These are phyloP conservation scores for Pseudoscleropodium purum DNA, from an alignment of 225 moss, liverwort and hornwort genomes.

Conservation along the genomic window DNA sequence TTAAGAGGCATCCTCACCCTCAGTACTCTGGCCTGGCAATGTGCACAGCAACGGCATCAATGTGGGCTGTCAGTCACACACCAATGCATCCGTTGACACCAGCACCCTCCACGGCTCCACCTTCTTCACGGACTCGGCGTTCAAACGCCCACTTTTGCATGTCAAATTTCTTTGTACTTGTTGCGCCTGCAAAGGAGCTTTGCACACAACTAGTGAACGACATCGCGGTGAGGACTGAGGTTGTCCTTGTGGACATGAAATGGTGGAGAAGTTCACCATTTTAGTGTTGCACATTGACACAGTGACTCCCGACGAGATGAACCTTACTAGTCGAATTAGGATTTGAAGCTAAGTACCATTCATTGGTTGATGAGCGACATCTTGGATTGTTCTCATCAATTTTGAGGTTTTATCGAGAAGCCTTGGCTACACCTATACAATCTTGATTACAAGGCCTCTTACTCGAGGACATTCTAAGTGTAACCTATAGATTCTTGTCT, in stretches of 20 bases:
- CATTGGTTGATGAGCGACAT: fast-evolving
- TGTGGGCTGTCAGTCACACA: background rate
- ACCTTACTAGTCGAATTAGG: fast-evolving
- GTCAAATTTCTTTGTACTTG: background rate
- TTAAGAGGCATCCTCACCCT: background rate
- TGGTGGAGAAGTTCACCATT: fast-evolving
- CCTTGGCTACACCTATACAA: fast-evolving
- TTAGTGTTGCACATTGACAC: fast-evolving
- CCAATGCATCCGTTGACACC: background rate
- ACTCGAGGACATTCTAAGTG: background rate
- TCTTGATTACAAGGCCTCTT: fast-evolving
- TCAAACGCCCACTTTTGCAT: background rate
- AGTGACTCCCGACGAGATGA: fast-evolving
- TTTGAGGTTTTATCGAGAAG: background rate
- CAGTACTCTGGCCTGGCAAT: background rate
- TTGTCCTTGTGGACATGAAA: fast-evolving
- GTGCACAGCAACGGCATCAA: fast-evolving
- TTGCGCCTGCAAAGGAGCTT: background rate
- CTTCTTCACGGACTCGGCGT: fast-evolving
- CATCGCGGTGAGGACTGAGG: fast-evolving
- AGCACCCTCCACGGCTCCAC: background rate
- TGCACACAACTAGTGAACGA: fast-evolving
- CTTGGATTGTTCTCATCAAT: fast-evolving
- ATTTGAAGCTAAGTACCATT: background rate
- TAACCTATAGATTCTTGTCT: background rate